These are phyloP conservation scores for Solanum pinnatisectum DNA, from an alignment of 257 asterid genomes.

Conservation along the genomic window DNA sequence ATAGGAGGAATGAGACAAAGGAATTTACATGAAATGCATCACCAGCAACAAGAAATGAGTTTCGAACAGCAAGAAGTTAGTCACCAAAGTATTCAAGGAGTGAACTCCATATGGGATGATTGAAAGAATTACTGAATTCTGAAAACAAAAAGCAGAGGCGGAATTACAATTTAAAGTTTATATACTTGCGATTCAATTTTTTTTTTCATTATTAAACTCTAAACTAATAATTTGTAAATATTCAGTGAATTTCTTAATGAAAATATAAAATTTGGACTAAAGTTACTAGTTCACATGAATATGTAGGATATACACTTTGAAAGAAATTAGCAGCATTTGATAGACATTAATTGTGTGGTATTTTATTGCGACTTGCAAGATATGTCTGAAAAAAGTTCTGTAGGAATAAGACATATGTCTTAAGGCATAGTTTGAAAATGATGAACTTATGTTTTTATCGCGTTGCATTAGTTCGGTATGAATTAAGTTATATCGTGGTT, in stretches of 20 bases:
- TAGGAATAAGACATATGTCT: background rate
- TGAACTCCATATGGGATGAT: slow-evolving; percentile 1
- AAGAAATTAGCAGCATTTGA: background rate
- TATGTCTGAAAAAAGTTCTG: too few relatives aligned
- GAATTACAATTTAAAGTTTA: background rate
- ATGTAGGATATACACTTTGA: background rate
- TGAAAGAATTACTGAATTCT: background rate
- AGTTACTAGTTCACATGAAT: background rate
- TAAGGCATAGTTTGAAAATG: too few relatives aligned
- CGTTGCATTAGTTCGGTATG: background rate
- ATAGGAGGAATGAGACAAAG: background rate
- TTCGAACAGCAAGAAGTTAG: background rate
- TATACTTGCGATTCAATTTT: background rate
- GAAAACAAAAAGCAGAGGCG: too few relatives aligned
- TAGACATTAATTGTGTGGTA: too few relatives aligned
- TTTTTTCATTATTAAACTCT: background rate
- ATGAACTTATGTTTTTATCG: too few relatives aligned
- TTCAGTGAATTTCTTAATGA: background rate
- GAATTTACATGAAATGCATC: background rate
- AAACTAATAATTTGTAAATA: background rate
- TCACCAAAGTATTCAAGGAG: background rate
- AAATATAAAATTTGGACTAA: background rate
- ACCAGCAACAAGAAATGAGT: slow-evolving; percentile 6
- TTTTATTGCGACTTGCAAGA: too few relatives aligned
- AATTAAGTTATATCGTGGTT: too few relatives aligned